Evolutionary conservation across 371 early-diverging fungal genomes (phyloP).

Genomic region (Mortierella sp.): DNA sequence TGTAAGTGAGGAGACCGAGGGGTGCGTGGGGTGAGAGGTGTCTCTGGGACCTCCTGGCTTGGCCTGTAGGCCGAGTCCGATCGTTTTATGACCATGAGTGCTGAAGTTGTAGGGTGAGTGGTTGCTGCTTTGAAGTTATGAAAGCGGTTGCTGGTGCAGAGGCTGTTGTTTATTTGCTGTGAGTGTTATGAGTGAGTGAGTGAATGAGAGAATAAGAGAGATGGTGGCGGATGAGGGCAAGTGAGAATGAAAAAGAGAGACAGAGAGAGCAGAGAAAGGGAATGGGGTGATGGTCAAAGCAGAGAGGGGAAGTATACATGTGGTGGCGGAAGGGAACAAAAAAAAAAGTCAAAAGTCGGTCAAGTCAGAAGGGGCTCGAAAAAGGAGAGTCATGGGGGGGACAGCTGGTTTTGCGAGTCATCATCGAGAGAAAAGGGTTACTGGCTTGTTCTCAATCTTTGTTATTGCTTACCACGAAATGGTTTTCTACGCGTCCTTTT

Average conservation of each 20-base stretch:
- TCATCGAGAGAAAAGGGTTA: not conserved
- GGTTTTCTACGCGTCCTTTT: no score
- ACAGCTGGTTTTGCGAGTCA: constrained; percentile 8
- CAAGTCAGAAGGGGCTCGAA: not conserved
- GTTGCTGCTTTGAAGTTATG: not conserved
- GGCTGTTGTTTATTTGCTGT: not conserved
- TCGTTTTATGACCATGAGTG: constrained; percentile 23
- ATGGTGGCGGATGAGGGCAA: constrained; percentile 5
- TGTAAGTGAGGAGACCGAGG: constrained; percentile 28
- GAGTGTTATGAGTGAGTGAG: not conserved
- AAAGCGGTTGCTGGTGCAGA: not conserved
- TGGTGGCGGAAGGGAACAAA: not conserved
- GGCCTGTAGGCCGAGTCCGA: constrained; percentile 19
- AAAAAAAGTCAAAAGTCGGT: not conserved
- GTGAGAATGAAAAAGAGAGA: not conserved
- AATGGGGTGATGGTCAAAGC: constrained; percentile 2
- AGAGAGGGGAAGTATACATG: not conserved
- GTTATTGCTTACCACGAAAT: no score
- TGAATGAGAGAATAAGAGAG: not conserved
- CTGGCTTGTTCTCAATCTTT: no score
- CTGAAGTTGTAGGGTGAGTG: no score
- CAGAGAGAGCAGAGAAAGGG: not conserved
- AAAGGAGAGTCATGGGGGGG: constrained; percentile 3
- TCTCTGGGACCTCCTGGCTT: constrained; percentile 29
- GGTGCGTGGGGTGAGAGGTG: constrained; percentile 35